Conservation (phyloP, 179 eudicot genomes). For the Actinidia polygama region DNA sequence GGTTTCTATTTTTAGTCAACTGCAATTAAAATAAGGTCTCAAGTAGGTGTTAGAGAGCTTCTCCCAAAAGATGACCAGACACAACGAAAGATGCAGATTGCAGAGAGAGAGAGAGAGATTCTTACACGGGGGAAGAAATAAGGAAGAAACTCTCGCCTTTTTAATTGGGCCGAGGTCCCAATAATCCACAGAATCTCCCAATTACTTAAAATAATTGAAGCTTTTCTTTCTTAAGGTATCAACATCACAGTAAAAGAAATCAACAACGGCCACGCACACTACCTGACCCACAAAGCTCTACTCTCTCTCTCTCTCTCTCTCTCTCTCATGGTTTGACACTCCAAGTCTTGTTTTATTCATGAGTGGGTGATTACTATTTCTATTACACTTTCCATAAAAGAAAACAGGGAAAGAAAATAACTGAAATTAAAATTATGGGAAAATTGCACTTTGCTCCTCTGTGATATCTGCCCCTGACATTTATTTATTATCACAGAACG, state of each 20-base stretch:
- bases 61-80: slow-evolving; percentile 1
- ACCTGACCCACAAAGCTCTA: too few relatives aligned
- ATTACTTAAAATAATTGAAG: background rate
- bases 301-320: too few relatives aligned
- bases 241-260: background rate
- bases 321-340: background rate
- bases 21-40: slow-evolving; percentile 14
- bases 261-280: slow-evolving; percentile 7
- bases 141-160: background rate
- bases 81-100: slow-evolving; percentile 4
- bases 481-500: too few relatives aligned
- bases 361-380: background rate
- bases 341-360: background rate
- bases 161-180: slow-evolving; percentile 12
- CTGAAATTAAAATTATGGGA: background rate
- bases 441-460: too few relatives aligned
- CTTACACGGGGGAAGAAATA: too few relatives aligned
- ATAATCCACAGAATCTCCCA: background rate
- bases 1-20: slow-evolving; percentile 21
- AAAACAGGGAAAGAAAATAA: background rate
- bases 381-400: background rate
- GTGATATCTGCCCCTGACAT: too few relatives aligned
- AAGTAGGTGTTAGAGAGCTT: slow-evolving; percentile 11
- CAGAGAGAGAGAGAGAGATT: background rate
- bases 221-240: background rate